These are phyloP conservation scores for Castanea sativa DNA, from an alignment of 306 rosid genomes.

Conservation along the genomic window DNA sequence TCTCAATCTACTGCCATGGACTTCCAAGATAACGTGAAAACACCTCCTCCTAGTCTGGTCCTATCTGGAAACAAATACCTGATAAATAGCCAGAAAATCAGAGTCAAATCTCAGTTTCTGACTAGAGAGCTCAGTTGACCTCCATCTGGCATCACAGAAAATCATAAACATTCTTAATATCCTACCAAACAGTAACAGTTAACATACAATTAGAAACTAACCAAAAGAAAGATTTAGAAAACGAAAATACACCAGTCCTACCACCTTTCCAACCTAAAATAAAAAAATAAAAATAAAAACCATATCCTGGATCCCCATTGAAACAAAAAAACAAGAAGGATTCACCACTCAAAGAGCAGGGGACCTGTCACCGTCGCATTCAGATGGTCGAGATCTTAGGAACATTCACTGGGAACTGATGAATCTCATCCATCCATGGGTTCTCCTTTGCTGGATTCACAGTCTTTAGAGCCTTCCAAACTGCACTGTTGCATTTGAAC, in stretches of 20 bases:
- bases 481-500: conserved; percentile 61
- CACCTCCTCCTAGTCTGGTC: background rate
- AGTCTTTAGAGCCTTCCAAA: conserved; percentile 56
- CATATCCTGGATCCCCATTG: no score
- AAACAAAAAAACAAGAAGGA: conserved; percentile 2
- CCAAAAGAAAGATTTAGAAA: background rate
- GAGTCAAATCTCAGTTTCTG: background rate
- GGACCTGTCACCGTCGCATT: background rate
- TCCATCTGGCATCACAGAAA: background rate
- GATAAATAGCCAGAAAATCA: background rate
- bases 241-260: background rate
- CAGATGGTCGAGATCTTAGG: conserved; percentile 43
- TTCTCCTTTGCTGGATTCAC: conserved; percentile 46
- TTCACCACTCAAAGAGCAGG: background rate
- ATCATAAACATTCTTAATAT: background rate
- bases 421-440: conserved; percentile 61
- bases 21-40: no score
- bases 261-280: background rate
- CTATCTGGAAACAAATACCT: background rate
- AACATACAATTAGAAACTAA: background rate
- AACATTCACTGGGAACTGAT: conserved; percentile 54
- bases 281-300: background rate
- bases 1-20: no score
- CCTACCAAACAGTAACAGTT: background rate
- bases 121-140: background rate